These are phyloP conservation scores for Murraya paniculata DNA, from an alignment of 345 rosid species.

Conservation along the genomic window DNA sequence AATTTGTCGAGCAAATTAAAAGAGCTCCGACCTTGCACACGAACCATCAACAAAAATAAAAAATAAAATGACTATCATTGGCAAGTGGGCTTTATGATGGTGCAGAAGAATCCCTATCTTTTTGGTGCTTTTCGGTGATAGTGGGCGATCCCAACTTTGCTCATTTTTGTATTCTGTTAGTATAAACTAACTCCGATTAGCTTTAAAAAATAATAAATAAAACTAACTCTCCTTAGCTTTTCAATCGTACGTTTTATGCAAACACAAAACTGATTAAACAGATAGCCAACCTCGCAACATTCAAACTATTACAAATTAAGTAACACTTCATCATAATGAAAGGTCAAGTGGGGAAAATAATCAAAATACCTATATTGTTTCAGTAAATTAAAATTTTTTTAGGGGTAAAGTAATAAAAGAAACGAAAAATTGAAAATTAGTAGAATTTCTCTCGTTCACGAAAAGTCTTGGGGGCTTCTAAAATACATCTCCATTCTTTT, in stretches of 20 bases:
- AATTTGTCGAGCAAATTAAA: conserved; percentile 25
- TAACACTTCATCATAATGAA: conserved; percentile 28
- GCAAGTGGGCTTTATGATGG: conserved; percentile 26
- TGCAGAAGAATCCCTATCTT: conserved; percentile 25
- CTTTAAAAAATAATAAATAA: neutral
- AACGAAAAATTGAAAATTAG: too few species aligned
- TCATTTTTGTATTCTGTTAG: neutral
- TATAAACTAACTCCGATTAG: too few species aligned
- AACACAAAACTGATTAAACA: neutral
- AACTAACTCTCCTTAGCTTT: neutral
- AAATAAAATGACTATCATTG: neutral
- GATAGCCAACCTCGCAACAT: conserved; percentile 12
- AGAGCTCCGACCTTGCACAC: conserved; percentile 10
- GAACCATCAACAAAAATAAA: conserved; percentile 29
- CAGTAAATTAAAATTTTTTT: too few species aligned
- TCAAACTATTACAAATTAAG: neutral
- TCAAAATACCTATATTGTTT: too few species aligned
- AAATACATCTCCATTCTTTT: too few species aligned
- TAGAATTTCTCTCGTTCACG: too few species aligned
- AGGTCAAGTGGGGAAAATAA: conserved; percentile 3
- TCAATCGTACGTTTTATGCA: neutral
- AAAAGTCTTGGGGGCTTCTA: too few species aligned
- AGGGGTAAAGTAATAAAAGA: too few species aligned
- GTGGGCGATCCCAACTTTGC: conserved; percentile 2
- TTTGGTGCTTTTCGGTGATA: conserved; percentile 26